Conservation (phyloP, 2,329 filamentous ascomycete genomes). For the Phialophora tarda region DNA sequence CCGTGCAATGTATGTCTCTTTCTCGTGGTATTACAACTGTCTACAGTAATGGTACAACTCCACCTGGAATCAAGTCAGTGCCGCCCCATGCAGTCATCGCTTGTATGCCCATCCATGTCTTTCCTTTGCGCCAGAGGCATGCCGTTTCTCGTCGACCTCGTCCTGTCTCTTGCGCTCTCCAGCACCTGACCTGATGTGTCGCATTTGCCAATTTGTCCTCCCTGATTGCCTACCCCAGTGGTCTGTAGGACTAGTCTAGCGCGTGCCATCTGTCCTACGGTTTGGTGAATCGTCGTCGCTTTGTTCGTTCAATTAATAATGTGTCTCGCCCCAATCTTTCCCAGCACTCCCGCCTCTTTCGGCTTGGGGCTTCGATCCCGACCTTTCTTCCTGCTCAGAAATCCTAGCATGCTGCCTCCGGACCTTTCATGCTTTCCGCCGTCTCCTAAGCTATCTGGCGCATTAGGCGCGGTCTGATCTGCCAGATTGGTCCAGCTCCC, state of each 20-base stretch:
- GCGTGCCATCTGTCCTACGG: neutral
- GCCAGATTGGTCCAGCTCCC: conserved; percentile 92
- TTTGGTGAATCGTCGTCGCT: neutral
- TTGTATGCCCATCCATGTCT: neutral
- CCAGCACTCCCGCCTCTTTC: conserved; percentile 88
- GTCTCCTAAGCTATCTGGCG: conserved; percentile 18
- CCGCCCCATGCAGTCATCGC: conserved; percentile 2
- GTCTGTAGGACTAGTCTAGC: neutral
- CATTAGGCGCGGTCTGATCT: conserved; percentile 71
- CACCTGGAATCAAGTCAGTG: neutral
- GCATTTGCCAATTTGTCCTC: neutral
- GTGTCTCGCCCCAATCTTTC: conserved; percentile 90
- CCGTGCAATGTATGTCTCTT: neutral
- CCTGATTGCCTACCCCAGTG: neutral
- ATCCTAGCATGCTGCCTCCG: conserved; percentile 78
- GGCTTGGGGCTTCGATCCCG: conserved; percentile 91
- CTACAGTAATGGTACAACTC: conserved; percentile 16
- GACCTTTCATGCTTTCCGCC: conserved; percentile 49
- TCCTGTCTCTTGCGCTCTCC: neutral
- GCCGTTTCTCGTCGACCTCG: neutral
- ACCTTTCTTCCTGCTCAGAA: conserved; percentile 87
- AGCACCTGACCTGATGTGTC: neutral
- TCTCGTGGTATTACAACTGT: conserved; percentile 19
- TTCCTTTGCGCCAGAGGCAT: neutral
- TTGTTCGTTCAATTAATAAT: conserved; percentile 67